Base-by-base conservation (phyloP, 768 basidiomycete species). In the Obba rivulosa region DNA sequence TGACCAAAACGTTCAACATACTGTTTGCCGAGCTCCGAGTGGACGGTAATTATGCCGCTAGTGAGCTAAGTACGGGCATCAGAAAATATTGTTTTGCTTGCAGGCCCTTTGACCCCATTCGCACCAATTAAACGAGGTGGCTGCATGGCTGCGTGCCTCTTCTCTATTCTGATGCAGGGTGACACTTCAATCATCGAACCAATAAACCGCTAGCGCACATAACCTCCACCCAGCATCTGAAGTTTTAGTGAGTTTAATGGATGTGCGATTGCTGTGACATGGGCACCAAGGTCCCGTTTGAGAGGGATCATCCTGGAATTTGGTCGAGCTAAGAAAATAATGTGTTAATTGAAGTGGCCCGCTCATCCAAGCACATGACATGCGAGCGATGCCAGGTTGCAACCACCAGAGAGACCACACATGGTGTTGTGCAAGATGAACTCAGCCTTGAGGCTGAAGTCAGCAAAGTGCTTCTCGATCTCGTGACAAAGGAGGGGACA, bases 401-500 rank as follows among this genome's bases (percentile, higher is more conserved):
- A 54, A 67, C 94, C 94, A 70, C 94, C 94, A 55, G 93, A 95
- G 40, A 96, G 83, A 81, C 94, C 94, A 52, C 94, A 81, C 96
- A 98, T 99, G 59, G 87, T 87, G 82, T 98, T 99, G 80, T 99
- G 96, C 21, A 91, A 91, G 57, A 95, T 92, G 69, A 99, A 98
- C 76, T 98, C 96, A 54, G 96, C 77, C 75, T 99, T 96, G 61
- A 99, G 90, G 74, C 96, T 92, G 62, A 98, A 97, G 78, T 98
- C 95, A 52, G 89, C 91, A 59, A 98, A 95, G 80, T 97, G 94
- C 77, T 94, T 94, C 82, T 97, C 94, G 55, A 97, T 96, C 74
- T 97, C 94, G 57, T 89, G 84, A 73, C 96, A 92, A 65, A 99
- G 95, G 53, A 99, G 89, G 57, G 96, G 94, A 54, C 92, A 86